A percentile compares a stretch with the other conserved stretches of the same genome.
phyloP scores from a whole-genome alignment of 352 stramenopile species.

The Phytophthora syringae region DNA sequence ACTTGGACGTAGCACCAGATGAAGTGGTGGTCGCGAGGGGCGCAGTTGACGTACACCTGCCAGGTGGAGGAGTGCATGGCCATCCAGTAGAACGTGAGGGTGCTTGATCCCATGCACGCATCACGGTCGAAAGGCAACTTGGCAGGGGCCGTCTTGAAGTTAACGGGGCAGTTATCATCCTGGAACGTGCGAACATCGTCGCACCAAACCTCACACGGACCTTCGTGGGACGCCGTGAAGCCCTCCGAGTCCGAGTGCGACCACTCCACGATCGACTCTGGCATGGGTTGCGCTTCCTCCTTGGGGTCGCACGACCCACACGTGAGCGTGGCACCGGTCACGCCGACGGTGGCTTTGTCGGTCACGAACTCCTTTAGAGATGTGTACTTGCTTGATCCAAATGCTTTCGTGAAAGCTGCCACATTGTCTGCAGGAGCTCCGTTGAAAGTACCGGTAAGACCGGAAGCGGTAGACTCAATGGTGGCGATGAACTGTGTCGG shows the following conservation, averaged over 20 bases:
- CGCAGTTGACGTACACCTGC: constrained; percentile 52
- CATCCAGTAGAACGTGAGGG: constrained; percentile 47
- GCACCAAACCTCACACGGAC: constrained; percentile 53
- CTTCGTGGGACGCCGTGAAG: constrained; percentile 44
- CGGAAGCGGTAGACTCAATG: constrained; percentile 28
- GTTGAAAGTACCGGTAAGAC: constrained; percentile 31
- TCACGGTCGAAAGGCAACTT: constrained; percentile 41
- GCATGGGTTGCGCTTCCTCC: constrained; percentile 21
- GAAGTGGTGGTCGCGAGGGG: constrained; percentile 18
- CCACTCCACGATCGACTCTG: constrained; percentile 27
- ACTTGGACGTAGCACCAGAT: constrained; percentile 25
- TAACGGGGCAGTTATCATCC: constrained; percentile 21
- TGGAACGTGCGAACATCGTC: constrained; percentile 31
- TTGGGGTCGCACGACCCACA: constrained; percentile 30
- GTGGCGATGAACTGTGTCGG: constrained; percentile 36
- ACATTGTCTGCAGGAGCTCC: constrained; percentile 23
- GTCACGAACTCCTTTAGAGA: constrained; percentile 32
- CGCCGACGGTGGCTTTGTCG: constrained; percentile 23
- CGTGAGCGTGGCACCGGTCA: constrained; percentile 26
- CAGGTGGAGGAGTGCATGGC: constrained; percentile 45
- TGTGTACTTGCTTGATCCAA: constrained; percentile 25
- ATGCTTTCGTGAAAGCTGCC: constrained; percentile 32
- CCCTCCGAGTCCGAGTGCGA: constrained; percentile 29
- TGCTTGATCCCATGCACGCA: constrained; percentile 32
- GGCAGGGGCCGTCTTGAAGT: constrained; percentile 37